These are phyloP conservation scores for Fusarium poae DNA, from an alignment of 2,329 filamentous ascomycete species.

Conservation along the genomic window DNA sequence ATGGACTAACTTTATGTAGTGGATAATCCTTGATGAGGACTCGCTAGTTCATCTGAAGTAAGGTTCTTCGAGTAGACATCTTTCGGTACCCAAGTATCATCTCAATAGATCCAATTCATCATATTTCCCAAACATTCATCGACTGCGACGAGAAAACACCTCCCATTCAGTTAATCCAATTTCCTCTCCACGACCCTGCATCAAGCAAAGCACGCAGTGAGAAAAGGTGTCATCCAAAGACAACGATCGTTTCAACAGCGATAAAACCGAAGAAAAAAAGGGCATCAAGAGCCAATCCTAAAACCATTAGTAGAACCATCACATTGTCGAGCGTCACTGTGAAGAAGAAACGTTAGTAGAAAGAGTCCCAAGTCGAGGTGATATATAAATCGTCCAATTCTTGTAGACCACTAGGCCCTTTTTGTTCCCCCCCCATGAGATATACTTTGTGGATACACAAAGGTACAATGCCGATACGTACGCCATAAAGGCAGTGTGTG, in stretches of 20 bases:
- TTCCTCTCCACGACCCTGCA: conserved; percentile 65
- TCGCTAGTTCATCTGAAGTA: too few relatives aligned
- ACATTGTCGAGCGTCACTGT: conserved; percentile 49
- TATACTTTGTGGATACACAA: too few relatives aligned
- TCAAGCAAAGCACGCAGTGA: conserved; percentile 64
- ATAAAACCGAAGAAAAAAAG: conserved; percentile 29
- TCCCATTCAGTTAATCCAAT: not conserved
- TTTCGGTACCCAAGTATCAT: too few relatives aligned
- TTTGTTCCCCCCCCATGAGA: conserved; percentile 29
- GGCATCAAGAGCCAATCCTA: conserved; percentile 13
- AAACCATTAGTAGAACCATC: conserved; percentile 10
- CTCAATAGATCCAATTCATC: too few relatives aligned
- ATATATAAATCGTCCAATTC: conserved; percentile 46
- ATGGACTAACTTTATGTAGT: too few relatives aligned
- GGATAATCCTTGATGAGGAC: too few relatives aligned
- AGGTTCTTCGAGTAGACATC: too few relatives aligned
- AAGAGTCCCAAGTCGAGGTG: conserved; percentile 13
- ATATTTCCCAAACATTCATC: too few relatives aligned
- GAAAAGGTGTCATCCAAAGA: conserved; percentile 57
- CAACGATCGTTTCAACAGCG: conserved; percentile 38
- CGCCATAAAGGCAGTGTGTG: conserved; percentile 34
- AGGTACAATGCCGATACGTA: conserved; percentile 18
- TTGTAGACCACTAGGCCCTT: conserved; percentile 40
- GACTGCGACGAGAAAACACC: too few relatives aligned
- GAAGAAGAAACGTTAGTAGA: conserved; percentile 47